A percentile compares a stretch with the other conserved stretches of the same genome.
These are phyloP conservation scores for Penicillium sp. DNA, from an alignment of 2,329 filamentous ascomycete genomes.

Conservation along the genomic window DNA sequence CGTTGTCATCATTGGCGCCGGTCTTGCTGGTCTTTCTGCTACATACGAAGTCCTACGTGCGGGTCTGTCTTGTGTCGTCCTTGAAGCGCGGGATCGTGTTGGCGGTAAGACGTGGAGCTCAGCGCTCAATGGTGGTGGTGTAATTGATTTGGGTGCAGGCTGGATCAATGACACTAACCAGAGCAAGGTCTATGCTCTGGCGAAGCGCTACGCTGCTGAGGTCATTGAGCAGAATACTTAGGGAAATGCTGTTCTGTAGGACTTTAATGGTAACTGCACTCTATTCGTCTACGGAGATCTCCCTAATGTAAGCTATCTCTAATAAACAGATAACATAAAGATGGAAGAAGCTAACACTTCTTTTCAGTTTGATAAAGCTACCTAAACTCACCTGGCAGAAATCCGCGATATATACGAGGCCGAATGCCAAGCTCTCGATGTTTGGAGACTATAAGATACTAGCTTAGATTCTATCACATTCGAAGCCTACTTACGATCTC, in stretches of 20 bases:
- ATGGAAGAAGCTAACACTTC: background rate
- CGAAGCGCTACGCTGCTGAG: background rate
- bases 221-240: background rate
- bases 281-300: background rate
- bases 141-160: background rate
- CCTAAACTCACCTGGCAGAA: background rate
- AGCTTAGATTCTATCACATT: background rate
- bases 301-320: background rate
- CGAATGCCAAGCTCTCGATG: background rate
- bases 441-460: background rate
- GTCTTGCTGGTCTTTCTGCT: background rate
- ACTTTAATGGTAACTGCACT: background rate
- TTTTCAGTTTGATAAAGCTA: background rate
- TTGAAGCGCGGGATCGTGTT: background rate
- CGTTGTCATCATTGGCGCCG: background rate
- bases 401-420: background rate
- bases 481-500: background rate
- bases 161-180: background rate
- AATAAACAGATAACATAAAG: background rate
- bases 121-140: background rate
- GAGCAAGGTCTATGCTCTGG: background rate
- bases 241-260: background rate
- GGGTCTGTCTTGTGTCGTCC: background rate
- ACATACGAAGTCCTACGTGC: background rate
- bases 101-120: background rate